phyloP scores from a whole-genome alignment of 1,284 basidiomycete species.

The Marasmius tenuissimus region DNA sequence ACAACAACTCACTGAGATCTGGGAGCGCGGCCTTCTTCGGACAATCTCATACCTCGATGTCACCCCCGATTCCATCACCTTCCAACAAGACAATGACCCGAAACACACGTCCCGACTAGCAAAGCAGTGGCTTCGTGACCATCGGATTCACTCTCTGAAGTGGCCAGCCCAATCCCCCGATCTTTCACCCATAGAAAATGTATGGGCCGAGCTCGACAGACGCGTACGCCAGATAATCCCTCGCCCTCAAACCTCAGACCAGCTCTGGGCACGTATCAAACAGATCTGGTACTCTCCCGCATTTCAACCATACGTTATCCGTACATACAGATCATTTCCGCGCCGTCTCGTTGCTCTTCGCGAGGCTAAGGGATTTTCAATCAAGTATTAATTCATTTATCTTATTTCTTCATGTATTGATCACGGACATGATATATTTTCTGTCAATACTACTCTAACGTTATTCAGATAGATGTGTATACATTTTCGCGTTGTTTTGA shows the following conservation, averaged over 20 bases:
- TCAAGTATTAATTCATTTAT: too few species aligned
- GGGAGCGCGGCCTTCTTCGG: neutral
- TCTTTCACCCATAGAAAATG: constrained; percentile 31
- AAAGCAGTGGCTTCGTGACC: constrained; percentile 1
- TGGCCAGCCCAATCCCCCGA: constrained; percentile 31
- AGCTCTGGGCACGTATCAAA: constrained; percentile 14
- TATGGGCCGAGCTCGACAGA: constrained; percentile 25
- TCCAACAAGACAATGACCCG: constrained; percentile 9
- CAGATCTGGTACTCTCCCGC: constrained; percentile 7
- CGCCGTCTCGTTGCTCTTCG: too few species aligned
- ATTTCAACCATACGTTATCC: constrained; percentile 2
- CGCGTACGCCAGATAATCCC: constrained; percentile 5
- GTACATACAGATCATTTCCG: constrained; percentile 8
- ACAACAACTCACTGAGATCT: neutral
- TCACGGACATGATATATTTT: too few species aligned
- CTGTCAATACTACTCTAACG: too few species aligned
- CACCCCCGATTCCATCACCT: neutral
- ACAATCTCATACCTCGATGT: neutral
- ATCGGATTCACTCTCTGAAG: constrained; percentile 22
- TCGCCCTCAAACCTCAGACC: constrained; percentile 15
- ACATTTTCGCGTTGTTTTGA: too few species aligned
- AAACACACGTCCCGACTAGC: constrained; percentile 2
- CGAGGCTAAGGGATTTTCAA: too few species aligned
- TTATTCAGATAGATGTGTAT: too few species aligned
- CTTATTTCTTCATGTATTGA: too few species aligned